Base-by-base conservation (phyloP, 108 stramenopile species). In the Nitzschia palea region DNA sequence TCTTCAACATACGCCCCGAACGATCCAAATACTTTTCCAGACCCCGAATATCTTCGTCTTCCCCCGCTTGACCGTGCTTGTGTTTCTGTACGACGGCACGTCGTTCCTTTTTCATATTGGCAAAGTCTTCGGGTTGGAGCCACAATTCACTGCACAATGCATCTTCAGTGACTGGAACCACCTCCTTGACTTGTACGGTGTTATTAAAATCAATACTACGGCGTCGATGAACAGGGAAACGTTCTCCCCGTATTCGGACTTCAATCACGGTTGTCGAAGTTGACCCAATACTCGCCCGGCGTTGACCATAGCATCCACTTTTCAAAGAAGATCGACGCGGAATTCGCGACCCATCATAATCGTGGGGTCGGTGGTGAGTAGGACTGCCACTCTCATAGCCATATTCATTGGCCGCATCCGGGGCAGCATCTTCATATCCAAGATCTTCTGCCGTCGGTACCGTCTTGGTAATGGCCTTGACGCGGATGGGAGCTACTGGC, bases 1-100 rank as follows among this genome's bases (percentile, higher is more conserved):
- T 44, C 55, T 73, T 73, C 17, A 44, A 29, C 1, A 34, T 32
- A 3, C 44, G 37, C 22, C 48, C 33, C 26, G 26, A 26, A 25
- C 55, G 40, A 50, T 73, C 72, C 22, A 73, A 42, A 47, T 73
- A 73, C 28, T 60, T 73, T 66, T 73, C 72, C 44, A 73, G 35
- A 29, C 72, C 72, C 3, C 72, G 72, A 26, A 73, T 65, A 66
- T 73, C 74, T 25, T 57, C 48, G 18, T 44, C 50, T 15, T 27
- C 40, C 23, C 33, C 14, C 8, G 48, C 64, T 23, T 65, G 32
- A 0, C 43, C 29, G 34, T 50, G 44, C 51, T 62, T 70, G 44
- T 70, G 58, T 62, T 54, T 37, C 17, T 47, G 17, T 0, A 73
- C 43, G 26, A 73, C 15, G 2, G 44, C 30, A 0, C 62, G 62